A percentile compares a stretch with the other conserved stretches of the same genome.
These are phyloP conservation scores for Leishmania guyanensis DNA, from an alignment of 208 protist genomes.

Conservation along the genomic window DNA sequence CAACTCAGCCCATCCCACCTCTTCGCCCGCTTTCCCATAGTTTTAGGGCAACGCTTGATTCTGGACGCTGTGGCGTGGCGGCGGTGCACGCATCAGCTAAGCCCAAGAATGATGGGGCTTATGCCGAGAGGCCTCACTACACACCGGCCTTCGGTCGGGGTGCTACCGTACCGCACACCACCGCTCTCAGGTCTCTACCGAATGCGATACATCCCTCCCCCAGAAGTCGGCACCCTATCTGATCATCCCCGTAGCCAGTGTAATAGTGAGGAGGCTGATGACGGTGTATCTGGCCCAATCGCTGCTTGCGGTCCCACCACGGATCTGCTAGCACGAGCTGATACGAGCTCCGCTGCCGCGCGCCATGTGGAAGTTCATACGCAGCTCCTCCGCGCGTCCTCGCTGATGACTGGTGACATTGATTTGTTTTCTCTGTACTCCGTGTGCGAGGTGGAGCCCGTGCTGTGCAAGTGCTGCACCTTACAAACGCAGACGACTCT, in stretches of 20 bases:
- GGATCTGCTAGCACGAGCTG: background rate
- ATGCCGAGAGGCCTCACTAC: background rate
- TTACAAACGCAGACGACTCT: conserved; percentile 40
- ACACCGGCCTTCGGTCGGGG: conserved; percentile 17
- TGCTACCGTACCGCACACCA: conserved; percentile 21
- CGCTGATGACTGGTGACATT: conserved; percentile 14
- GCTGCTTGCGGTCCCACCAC: background rate
- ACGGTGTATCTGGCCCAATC: background rate
- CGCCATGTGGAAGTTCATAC: conserved; percentile 4
- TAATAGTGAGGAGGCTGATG: background rate
- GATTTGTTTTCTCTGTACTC: conserved; percentile 40
- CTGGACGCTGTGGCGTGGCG: background rate
- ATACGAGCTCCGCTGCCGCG: background rate
- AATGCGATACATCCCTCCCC: conserved; percentile 19
- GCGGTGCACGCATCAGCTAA: background rate
- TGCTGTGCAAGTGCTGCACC: conserved; percentile 32
- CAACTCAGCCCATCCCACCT: background rate
- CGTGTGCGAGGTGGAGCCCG: conserved; percentile 22
- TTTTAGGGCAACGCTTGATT: background rate
- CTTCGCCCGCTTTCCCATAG: background rate
- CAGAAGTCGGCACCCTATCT: background rate
- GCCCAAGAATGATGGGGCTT: background rate
- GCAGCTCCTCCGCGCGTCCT: conserved; percentile 11
- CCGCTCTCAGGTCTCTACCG: conserved; percentile 37
- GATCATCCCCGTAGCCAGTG: background rate